A percentile compares a stretch with the other conserved stretches of the same genome.
Evolutionary conservation across 1,284 basidiomycete species (phyloP).

Genomic region (Leccinum pallidistipes): DNA sequence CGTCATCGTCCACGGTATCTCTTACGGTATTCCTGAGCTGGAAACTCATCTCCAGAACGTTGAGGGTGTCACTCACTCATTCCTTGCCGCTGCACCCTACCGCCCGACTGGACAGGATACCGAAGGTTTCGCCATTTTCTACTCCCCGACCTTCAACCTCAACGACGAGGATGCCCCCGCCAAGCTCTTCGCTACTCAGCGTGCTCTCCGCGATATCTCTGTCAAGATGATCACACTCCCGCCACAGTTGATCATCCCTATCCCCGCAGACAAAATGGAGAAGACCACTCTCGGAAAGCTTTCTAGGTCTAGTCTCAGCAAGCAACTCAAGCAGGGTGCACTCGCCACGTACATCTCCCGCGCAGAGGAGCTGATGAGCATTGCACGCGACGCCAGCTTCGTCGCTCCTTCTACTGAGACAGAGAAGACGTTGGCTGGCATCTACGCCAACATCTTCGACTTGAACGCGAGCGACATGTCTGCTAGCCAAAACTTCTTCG

Average conservation of each 20-base stretch:
- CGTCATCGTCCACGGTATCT: slow-evolving; percentile 48
- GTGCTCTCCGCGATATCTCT: slow-evolving; percentile 21
- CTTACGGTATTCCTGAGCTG: slow-evolving; percentile 42
- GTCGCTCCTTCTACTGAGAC: slow-evolving; percentile 29
- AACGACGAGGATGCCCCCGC: slow-evolving; percentile 21
- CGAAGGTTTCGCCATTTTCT: slow-evolving; percentile 34
- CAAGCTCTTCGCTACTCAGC: slow-evolving; percentile 21
- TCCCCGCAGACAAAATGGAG: slow-evolving; percentile 32
- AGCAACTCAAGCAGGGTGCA: slow-evolving; percentile 30
- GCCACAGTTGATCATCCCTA: slow-evolving; percentile 30
- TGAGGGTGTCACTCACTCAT: slow-evolving; percentile 39
- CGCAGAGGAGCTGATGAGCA: slow-evolving; percentile 31
- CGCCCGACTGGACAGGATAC: slow-evolving; percentile 35
- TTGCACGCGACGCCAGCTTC: slow-evolving; percentile 28
- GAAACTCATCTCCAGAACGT: slow-evolving; percentile 43
- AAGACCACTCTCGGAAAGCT: slow-evolving; percentile 37
- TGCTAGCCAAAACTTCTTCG: slow-evolving; percentile 34
- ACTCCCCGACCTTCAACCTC: slow-evolving; percentile 29
- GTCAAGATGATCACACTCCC: slow-evolving; percentile 31
- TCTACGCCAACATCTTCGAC: slow-evolving; percentile 33
- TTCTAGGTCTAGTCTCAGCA: slow-evolving; percentile 30
- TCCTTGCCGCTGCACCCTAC: slow-evolving; percentile 39
- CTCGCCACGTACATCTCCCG: slow-evolving; percentile 29
- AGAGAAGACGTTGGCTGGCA: slow-evolving; percentile 26
- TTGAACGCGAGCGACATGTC: slow-evolving; percentile 27